Conservation (phyloP, 2,329 filamentous ascomycete species). For the Alternaria infectoria region DNA sequence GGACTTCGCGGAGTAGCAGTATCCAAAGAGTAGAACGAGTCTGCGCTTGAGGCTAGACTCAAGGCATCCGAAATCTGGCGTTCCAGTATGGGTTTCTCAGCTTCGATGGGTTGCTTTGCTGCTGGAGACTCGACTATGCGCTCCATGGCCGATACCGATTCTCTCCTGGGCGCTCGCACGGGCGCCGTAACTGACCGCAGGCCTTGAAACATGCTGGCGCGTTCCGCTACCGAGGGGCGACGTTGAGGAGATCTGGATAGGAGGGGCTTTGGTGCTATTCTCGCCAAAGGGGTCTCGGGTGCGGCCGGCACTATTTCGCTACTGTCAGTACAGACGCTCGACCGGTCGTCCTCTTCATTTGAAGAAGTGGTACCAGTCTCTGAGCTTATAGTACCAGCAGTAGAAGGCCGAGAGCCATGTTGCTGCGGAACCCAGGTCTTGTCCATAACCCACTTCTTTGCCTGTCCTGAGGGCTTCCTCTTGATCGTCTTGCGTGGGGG, state of each 20-base stretch:
- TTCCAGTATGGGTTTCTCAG: constrained; percentile 20
- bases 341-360: constrained; percentile 44
- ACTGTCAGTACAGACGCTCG: constrained; percentile 41
- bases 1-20: constrained; percentile 32
- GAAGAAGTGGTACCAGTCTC: constrained; percentile 39
- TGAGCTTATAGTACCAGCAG: constrained; percentile 36
- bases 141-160: constrained; percentile 24
- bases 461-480: constrained; percentile 63
- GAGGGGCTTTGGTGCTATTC: constrained; percentile 18
- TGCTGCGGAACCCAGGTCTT: constrained; percentile 57
- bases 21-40: constrained; percentile 48
- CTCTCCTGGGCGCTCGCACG: constrained; percentile 8
- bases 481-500: constrained; percentile 58
- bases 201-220: constrained; percentile 40
- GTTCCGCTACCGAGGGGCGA: constrained; percentile 38
- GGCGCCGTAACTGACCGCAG: constrained; percentile 38
- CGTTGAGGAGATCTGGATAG: constrained; percentile 14
- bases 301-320: constrained; percentile 35
- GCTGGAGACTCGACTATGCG: constrained; percentile 27
- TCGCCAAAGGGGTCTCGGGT: constrained; percentile 25
- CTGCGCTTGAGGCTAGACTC: constrained; percentile 44
- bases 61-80: constrained; percentile 36
- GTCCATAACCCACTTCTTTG: constrained; percentile 58
- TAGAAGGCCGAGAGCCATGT: constrained; percentile 41
- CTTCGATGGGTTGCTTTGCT: constrained; percentile 8